Evolutionary conservation across 495 filamentous ascomycete species (phyloP).

Genomic region (Hyaloscypha bicolor): DNA sequence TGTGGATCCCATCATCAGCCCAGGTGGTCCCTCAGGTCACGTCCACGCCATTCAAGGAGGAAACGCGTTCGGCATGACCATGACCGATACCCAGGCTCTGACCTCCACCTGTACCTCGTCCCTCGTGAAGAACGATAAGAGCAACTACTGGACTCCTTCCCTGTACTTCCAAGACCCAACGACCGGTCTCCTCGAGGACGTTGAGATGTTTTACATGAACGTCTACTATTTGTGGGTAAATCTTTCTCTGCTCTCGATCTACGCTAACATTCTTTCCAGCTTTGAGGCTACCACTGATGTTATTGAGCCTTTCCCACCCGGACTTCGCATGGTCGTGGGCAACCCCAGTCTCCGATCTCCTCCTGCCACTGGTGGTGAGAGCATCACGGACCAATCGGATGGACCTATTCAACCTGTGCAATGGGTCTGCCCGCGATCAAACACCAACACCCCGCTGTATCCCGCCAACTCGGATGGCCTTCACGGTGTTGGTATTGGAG

Average conservation of each 20-base stretch:
- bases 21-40: conserved; percentile 59
- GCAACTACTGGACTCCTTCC: conserved; percentile 73
- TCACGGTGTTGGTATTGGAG: conserved; percentile 46
- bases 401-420: conserved; percentile 44
- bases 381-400: conserved; percentile 27
- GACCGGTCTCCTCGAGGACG: conserved; percentile 67
- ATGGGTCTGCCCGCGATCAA: conserved; percentile 50
- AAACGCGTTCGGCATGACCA: conserved; percentile 62
- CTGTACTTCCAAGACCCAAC: conserved; percentile 63
- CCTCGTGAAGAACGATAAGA: conserved; percentile 61
- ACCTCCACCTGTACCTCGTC: conserved; percentile 65
- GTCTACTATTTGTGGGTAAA: conserved; percentile 64
- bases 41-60: conserved; percentile 71
- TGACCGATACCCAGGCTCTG: conserved; percentile 56
- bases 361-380: conserved; percentile 37
- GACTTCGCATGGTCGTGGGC: conserved; percentile 77
- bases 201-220: conserved; percentile 61
- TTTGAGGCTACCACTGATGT: conserved; percentile 39
- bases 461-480: conserved; percentile 31
- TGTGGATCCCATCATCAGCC: conserved; percentile 66
- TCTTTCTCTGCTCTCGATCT: conserved; percentile 1
- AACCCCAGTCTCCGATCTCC: conserved; percentile 53
- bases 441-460: conserved; percentile 30
- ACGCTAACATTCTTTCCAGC: conserved; percentile 36
- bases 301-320: conserved; percentile 57